These are phyloP conservation scores for Pythium volutum DNA, from an alignment of 352 stramenopile genomes.

Conservation along the genomic window DNA sequence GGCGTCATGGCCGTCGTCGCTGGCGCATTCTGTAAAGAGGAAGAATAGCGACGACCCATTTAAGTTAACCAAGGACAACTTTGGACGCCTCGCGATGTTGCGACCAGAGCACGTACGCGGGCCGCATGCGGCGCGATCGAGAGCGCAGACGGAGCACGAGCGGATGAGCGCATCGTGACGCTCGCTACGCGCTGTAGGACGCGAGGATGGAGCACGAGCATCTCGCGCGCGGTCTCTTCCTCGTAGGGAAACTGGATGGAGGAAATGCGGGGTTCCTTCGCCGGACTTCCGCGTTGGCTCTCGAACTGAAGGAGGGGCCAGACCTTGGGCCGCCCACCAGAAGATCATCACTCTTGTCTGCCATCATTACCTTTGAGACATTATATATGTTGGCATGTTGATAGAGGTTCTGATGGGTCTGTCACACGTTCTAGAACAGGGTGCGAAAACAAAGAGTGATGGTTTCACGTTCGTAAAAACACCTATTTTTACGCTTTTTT, in stretches of 20 bases:
- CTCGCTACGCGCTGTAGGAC: constrained; percentile 33
- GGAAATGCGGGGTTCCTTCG: constrained; percentile 11
- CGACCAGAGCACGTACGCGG: constrained; percentile 20
- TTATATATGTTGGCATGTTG: constrained; percentile 13
- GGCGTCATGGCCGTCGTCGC: not conserved
- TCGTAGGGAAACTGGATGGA: not conserved
- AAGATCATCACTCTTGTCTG: constrained; percentile 17
- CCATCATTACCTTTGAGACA: constrained; percentile 1
- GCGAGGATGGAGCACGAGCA: constrained; percentile 46
- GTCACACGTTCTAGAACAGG: constrained; percentile 28
- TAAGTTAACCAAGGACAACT: not conserved
- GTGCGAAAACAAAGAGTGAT: constrained; percentile 12
- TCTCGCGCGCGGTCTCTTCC: constrained; percentile 13
- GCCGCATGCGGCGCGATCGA: constrained; percentile 7
- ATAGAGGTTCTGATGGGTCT: constrained; percentile 1
- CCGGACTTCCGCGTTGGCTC: constrained; percentile 20
- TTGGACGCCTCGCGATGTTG: not conserved
- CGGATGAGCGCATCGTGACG: constrained; percentile 17
- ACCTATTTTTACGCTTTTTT: constrained; percentile 8
- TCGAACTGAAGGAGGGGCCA: not conserved
- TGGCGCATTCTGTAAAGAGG: not conserved
- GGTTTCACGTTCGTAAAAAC: constrained; percentile 18
- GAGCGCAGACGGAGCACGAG: constrained; percentile 8
- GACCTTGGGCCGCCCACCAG: not conserved
- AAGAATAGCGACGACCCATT: not conserved